phyloP scores from a whole-genome alignment of 2,329 filamentous ascomycete species.

The Xylariaceae sp. region DNA sequence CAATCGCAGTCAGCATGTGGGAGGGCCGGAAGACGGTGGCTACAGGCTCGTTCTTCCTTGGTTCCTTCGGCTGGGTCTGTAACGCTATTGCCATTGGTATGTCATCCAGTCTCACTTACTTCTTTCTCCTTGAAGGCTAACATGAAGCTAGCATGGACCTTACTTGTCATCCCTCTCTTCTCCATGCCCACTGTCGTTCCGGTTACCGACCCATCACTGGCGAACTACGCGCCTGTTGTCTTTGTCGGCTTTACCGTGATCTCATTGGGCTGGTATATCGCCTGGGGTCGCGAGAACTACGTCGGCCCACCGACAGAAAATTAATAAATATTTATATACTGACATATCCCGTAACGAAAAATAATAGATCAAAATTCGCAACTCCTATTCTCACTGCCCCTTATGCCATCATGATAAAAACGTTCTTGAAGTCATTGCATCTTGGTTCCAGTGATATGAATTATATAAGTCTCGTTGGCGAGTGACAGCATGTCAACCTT shows the following conservation, averaged over 20 bases:
- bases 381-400: too few species aligned
- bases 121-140: slow-evolving; percentile 26
- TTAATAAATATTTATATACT: background rate
- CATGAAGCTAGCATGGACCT: slow-evolving; percentile 52
- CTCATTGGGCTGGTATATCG: slow-evolving; percentile 61
- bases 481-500: background rate
- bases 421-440: too few species aligned
- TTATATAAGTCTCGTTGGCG: too few species aligned
- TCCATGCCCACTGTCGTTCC: slow-evolving; percentile 65
- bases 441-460: too few species aligned
- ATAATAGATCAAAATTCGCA: too few species aligned
- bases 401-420: too few species aligned
- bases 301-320: slow-evolving; percentile 49
- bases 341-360: too few species aligned
- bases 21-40: slow-evolving; percentile 55
- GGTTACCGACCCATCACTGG: slow-evolving; percentile 47
- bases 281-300: slow-evolving; percentile 66
- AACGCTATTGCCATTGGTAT: slow-evolving; percentile 62
- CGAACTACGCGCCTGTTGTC: slow-evolving; percentile 74
- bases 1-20: slow-evolving; percentile 59
- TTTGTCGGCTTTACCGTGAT: slow-evolving; percentile 61
- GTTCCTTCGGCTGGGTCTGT: slow-evolving; percentile 53
- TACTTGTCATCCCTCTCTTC: slow-evolving; percentile 66
- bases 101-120: slow-evolving; percentile 25
- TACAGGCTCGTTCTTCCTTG: slow-evolving; percentile 56